These are phyloP conservation scores for Neurospora africana DNA, from an alignment of 495 filamentous ascomycete genomes.

Conservation along the genomic window DNA sequence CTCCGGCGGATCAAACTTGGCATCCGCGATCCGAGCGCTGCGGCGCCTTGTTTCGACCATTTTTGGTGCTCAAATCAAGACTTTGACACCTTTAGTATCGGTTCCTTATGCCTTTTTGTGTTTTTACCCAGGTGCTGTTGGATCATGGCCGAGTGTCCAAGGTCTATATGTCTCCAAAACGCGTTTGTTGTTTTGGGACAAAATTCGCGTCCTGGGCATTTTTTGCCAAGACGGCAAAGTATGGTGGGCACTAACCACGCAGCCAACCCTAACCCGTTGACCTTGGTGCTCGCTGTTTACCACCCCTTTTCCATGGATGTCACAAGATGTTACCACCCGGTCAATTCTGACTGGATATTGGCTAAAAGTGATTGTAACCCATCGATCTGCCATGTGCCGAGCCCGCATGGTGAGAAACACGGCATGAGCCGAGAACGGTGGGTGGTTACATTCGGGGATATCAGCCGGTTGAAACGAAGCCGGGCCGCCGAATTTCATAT, in stretches of 20 bases:
- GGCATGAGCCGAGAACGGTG: background rate
- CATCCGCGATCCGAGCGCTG: background rate
- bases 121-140: fast-evolving
- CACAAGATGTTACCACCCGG: background rate
- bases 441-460: background rate
- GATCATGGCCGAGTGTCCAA: background rate
- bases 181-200: background rate
- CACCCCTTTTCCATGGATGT: background rate
- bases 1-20: background rate
- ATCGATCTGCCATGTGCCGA: background rate
- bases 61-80: background rate
- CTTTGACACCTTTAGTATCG: background rate
- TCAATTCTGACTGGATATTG: background rate
- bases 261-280: background rate
- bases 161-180: background rate
- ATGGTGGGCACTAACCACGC: background rate
- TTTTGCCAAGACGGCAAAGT: background rate
- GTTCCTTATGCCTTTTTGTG: background rate
- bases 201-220: background rate
- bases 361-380: background rate
- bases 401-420: too few relatives aligned
- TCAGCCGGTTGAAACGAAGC: background rate
- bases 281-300: background rate
- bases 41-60: background rate
- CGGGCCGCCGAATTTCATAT: background rate